phyloP scores from a whole-genome alignment of 192 early-diverging fungal genomes.

The Podila epicladia region DNA sequence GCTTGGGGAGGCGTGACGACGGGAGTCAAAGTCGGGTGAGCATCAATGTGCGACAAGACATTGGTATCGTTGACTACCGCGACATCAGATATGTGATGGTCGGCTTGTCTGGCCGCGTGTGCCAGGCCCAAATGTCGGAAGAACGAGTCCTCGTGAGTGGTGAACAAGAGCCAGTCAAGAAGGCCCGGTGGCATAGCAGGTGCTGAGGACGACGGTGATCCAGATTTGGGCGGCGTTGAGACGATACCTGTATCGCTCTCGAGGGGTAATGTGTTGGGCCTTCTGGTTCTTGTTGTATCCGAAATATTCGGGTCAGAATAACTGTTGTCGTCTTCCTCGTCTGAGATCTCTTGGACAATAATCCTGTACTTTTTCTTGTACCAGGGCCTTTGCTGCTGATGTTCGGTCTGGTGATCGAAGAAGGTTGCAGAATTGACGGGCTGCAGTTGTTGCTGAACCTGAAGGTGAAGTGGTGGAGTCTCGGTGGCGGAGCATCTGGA shows the following conservation, averaged over 20 bases:
- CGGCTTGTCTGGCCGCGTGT: neutral
- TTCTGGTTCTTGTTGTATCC: neutral
- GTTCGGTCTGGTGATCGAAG: neutral
- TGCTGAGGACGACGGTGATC: neutral
- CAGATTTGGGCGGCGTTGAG: neutral
- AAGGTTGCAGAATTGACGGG: too few species aligned
- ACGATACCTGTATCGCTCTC: neutral
- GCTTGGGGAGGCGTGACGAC: too few species aligned
- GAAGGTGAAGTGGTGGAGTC: neutral
- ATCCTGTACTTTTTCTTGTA: neutral
- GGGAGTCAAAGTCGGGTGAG: too few species aligned
- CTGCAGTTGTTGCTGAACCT: too few species aligned
- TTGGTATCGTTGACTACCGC: too few species aligned
- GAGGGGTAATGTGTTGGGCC: neutral
- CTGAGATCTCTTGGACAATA: neutral
- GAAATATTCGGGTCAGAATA: neutral
- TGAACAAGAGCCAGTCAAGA: neutral
- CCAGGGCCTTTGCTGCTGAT: neutral
- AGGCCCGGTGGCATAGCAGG: neutral
- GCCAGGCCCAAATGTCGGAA: neutral
- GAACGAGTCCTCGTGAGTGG: conserved; percentile 5
- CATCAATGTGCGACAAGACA: too few species aligned
- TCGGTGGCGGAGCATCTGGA: neutral
- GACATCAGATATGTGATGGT: neutral
- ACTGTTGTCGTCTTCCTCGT: neutral